Evolutionary conservation across 257 asterid species (phyloP).

Genomic region (Lycium barbarum): DNA sequence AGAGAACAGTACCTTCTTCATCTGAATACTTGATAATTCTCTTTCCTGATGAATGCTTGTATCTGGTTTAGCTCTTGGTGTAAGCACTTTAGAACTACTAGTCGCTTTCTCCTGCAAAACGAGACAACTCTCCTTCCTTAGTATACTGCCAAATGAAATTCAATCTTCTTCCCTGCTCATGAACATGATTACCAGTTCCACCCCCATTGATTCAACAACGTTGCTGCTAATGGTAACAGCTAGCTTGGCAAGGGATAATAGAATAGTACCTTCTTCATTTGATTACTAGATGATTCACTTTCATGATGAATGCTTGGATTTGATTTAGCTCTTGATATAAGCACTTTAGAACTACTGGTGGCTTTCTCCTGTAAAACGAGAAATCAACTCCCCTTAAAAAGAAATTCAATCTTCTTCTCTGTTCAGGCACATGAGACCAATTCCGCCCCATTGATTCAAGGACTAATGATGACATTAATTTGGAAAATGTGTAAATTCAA

Average conservation of each 20-base stretch:
- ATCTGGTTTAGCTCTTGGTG: constrained; percentile 42
- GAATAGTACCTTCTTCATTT: constrained; percentile 53
- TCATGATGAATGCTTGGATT: constrained; percentile 41
- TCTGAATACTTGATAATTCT: constrained; percentile 42
- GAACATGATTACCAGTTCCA: background rate
- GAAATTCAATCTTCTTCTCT: background rate
- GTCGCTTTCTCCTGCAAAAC: constrained; percentile 58
- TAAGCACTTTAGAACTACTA: constrained; percentile 39
- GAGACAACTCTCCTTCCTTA: background rate
- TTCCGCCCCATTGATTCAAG: background rate
- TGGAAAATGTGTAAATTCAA: background rate
- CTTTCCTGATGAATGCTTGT: constrained; percentile 41
- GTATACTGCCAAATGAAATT: background rate
- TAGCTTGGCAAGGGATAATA: constrained; percentile 7
- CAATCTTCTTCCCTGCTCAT: background rate
- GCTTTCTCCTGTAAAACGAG: constrained; percentile 56
- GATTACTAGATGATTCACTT: constrained; percentile 38
- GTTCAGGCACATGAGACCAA: constrained; percentile 16
- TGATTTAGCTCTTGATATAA: constrained; percentile 43
- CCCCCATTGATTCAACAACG: background rate
- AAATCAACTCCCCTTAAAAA: constrained; percentile 15
- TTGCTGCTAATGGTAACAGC: constrained; percentile 7
- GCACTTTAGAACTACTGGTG: constrained; percentile 43
- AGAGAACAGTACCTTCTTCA: constrained; percentile 52
- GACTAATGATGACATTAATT: background rate